Conservation (phyloP, 768 basidiomycete genomes). For the Trametes elegans region DNA sequence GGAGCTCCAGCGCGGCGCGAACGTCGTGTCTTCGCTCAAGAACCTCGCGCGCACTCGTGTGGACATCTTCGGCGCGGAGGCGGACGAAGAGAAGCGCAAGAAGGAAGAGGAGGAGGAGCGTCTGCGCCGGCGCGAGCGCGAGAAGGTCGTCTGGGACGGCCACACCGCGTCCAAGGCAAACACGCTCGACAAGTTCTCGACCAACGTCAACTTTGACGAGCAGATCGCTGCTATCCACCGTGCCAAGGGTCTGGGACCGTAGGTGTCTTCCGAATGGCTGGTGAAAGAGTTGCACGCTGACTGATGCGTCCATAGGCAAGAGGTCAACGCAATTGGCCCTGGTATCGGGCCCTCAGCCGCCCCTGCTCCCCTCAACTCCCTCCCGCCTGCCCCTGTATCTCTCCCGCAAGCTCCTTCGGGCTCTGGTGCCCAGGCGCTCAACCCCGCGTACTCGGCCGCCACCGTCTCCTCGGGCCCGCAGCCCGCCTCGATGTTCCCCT, state of each 20-base stretch:
- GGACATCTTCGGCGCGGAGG: conserved; percentile 94
- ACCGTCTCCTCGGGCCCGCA: conserved; percentile 91
- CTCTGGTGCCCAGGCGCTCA: conserved; percentile 38
- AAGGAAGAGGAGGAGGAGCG: conserved; percentile 85
- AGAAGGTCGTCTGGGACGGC: conserved; percentile 98
- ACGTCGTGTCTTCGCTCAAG: conserved; percentile 90
- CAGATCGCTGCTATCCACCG: conserved; percentile 97
- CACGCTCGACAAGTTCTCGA: conserved; percentile 91
- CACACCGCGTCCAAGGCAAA: conserved; percentile 92
- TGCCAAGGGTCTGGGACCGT: conserved; percentile 87
- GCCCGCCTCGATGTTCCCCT: conserved; percentile 70
- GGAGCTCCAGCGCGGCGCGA: conserved; percentile 85
- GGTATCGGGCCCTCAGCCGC: conserved; percentile 83
- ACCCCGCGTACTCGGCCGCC: conserved; percentile 71
- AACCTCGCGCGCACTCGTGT: conserved; percentile 94
- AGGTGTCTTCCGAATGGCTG: too few relatives aligned
- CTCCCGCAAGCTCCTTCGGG: conserved; percentile 65
- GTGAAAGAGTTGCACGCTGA: too few relatives aligned
- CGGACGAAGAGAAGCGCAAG: conserved; percentile 87
- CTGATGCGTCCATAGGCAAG: conserved; percentile 57
- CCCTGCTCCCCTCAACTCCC: conserved; percentile 56
- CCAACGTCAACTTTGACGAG: conserved; percentile 92
- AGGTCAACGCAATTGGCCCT: conserved; percentile 77
- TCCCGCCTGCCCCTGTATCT: conserved; percentile 69
- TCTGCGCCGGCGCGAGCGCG: conserved; percentile 79